These are phyloP conservation scores for Hansfordia pulvinata DNA, from an alignment of 2,329 filamentous ascomycete genomes.

Conservation along the genomic window DNA sequence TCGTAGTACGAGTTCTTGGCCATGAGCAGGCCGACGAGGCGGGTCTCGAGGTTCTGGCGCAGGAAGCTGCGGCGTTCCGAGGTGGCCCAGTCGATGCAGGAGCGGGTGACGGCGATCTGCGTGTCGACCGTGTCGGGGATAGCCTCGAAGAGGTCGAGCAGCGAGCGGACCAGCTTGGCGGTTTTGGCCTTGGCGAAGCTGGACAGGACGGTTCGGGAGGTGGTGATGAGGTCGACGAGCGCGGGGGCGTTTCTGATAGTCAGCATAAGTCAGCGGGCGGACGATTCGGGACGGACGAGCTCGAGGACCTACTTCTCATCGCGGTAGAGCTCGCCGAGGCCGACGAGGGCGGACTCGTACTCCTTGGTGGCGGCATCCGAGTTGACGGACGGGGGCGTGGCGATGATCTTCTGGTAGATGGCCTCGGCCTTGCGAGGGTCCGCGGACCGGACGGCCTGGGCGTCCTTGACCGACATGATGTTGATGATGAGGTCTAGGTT, in stretches of 20 bases:
- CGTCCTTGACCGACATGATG: no score
- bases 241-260: slow-evolving; percentile 58
- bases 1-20: slow-evolving; percentile 97
- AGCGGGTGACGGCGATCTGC: slow-evolving; percentile 91
- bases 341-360: slow-evolving; percentile 81
- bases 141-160: slow-evolving; percentile 86
- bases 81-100: slow-evolving; percentile 98
- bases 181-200: slow-evolving; percentile 99
- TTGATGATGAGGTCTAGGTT: no score
- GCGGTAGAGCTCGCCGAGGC: slow-evolving; percentile 82
- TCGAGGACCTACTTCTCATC: slow-evolving; percentile 58
- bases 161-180: slow-evolving; percentile 89
- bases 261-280: slow-evolving; percentile 13
- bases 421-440: slow-evolving; percentile 74
- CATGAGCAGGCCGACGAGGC: slow-evolving; percentile 89
- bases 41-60: slow-evolving; percentile 93
- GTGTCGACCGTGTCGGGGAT: slow-evolving; percentile 92
- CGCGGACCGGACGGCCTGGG: slow-evolving; percentile 68
- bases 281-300: slow-evolving; percentile 1
- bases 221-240: slow-evolving; percentile 78
- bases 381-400: slow-evolving; percentile 69
- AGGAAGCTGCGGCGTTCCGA: slow-evolving; percentile 91
- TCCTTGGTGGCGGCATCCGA: slow-evolving; percentile 77
- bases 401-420: slow-evolving; percentile 81
- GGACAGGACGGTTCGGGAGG: slow-evolving; percentile 80